Evolutionary conservation across 2,329 filamentous ascomycete species (phyloP), one percentile per base, ranked within the genome.

Genomic region (Pyrenophora seminiperda): DNA sequence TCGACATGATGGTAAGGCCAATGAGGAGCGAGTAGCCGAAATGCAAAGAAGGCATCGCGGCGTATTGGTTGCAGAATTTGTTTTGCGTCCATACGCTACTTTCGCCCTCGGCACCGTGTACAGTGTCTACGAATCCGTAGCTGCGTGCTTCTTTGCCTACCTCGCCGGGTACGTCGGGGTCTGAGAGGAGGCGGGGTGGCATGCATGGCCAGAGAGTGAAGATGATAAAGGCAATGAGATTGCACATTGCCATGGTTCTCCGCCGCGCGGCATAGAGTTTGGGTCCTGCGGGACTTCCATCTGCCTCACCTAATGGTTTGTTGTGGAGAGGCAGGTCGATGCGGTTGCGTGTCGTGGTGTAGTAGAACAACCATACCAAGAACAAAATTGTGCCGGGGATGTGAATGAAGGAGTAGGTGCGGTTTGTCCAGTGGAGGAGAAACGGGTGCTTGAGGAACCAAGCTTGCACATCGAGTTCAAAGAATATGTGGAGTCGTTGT

Each of bases 381-480:
- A 89, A 91, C 36, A 86, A 78, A 58, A 90, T 90, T 5, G 87
- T 90, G 11, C 86, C 87, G 0, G 87, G 88, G 50, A 90, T 90
- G 70, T 90, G 88, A 63, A 91, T 89, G 72, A 89, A 90, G 5
- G 86, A 89, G 73, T 90, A 90, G 20, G 83, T 79, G 63, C 86
- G 81, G 72, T 90, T 90, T 61, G 85, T 88, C 82, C 82, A 89
- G 58, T 78, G 81, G 76, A 91, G 81, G 33, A 87, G 62, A 20
- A 75, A 66, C 1, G 84, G 80, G 42, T 80, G 79, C 15, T 73
- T 69, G 41, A 84, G 73, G 65, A 84, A 83, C 68, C 75, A 80
- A 27, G 71, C 70, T 71, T 90, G 87, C 37, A 90, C 78, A 10
- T 75, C 75, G 3, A 83, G 72, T 69, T 90, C 87, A 74, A 79